Evolutionary conservation across 805 yeast species (phyloP).

Genomic region (Kregervanrija fluxuum): DNA sequence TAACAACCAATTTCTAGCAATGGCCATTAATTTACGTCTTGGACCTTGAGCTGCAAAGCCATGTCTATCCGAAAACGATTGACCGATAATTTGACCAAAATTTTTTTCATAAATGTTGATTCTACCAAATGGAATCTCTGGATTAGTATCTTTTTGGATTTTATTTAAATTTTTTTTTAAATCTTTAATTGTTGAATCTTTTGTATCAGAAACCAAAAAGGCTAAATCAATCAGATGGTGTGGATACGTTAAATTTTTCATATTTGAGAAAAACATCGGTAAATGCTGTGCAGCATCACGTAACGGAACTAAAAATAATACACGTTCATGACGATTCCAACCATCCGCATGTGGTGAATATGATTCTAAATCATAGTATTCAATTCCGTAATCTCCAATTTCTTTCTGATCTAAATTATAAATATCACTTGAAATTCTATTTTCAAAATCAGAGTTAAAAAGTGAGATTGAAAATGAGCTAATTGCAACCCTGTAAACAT

Average conservation of each 20-base stretch:
- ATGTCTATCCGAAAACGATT: constrained; percentile 87
- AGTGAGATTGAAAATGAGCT: no score
- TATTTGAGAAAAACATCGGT: constrained; percentile 54
- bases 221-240: constrained; percentile 54
- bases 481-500: not conserved
- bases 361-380: constrained; percentile 44
- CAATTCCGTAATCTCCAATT: not conserved
- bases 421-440: not conserved
- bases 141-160: constrained; percentile 61
- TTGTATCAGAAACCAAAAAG: constrained; percentile 83
- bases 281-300: constrained; percentile 55
- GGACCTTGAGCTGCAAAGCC: constrained; percentile 97
- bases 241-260: constrained; percentile 51
- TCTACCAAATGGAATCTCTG: constrained; percentile 60
- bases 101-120: constrained; percentile 87
- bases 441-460: not conserved
- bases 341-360: constrained; percentile 39
- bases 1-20: constrained; percentile 91
- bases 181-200: constrained; percentile 76
- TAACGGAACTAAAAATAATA: constrained; percentile 49
- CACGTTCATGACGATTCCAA: constrained; percentile 47
- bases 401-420: not conserved
- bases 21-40: constrained; percentile 89
- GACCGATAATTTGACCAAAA: constrained; percentile 90
- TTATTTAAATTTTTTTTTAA: constrained; percentile 44